A percentile compares a stretch with the other conserved stretches of the same genome.
Evolutionary conservation across 352 stramenopile genomes (phyloP).

Genomic region (Nothophytophthora sp.): DNA sequence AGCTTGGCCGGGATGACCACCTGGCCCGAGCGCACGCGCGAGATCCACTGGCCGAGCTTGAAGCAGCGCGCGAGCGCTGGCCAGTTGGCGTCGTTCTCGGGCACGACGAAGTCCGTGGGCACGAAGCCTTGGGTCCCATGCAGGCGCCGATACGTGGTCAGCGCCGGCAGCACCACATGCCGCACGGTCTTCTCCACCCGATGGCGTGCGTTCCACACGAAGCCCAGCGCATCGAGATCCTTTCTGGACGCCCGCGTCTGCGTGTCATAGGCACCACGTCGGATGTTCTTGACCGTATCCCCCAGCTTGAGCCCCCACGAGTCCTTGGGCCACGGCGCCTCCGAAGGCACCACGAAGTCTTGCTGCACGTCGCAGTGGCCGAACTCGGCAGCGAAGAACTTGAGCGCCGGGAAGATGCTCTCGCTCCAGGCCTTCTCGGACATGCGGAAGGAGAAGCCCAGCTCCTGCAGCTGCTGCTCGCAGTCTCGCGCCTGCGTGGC

Average conservation of each 20-base stretch:
- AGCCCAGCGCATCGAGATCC: constrained; percentile 89
- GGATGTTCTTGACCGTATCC: constrained; percentile 90
- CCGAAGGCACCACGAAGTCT: not conserved
- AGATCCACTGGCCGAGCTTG: constrained; percentile 76
- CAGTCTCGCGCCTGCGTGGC: constrained; percentile 39
- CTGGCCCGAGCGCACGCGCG: constrained; percentile 48
- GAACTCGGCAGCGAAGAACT: not conserved
- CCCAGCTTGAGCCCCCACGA: not conserved
- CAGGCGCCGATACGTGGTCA: constrained; percentile 47
- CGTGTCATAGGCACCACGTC: constrained; percentile 69
- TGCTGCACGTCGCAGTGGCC: not conserved
- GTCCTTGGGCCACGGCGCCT: not conserved
- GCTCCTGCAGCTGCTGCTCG: constrained; percentile 37
- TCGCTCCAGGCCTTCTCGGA: constrained; percentile 12
- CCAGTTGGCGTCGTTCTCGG: constrained; percentile 53
- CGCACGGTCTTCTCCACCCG: constrained; percentile 58
- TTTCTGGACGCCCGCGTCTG: constrained; percentile 77
- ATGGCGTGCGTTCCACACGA: constrained; percentile 90
- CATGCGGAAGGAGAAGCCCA: constrained; percentile 71
- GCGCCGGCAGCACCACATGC: constrained; percentile 54
- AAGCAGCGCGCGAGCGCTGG: constrained; percentile 57
- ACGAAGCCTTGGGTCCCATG: constrained; percentile 52
- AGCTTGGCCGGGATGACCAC: constrained; percentile 40
- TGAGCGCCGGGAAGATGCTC: not conserved
- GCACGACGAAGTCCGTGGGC: constrained; percentile 73